Base-by-base conservation (phyloP, 352 stramenopile species). In the Elongisporangium undulatum region DNA sequence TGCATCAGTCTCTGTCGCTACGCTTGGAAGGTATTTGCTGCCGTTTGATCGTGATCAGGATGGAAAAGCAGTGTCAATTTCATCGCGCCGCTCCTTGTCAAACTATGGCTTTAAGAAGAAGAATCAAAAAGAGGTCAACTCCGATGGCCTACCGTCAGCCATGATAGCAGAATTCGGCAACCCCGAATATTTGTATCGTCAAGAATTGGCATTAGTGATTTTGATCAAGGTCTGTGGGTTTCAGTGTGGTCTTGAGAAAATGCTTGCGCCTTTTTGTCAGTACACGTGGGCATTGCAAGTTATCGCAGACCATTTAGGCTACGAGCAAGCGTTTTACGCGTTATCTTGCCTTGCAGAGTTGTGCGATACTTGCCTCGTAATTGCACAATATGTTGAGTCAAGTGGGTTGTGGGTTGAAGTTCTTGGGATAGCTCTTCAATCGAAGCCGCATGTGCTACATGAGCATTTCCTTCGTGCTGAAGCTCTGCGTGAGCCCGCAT, bases 241-340 rank as follows among this genome's bases (percentile, higher is more conserved):
- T 51, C 69, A 88, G 58, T 89, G 64, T 54, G 85, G 75, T 38
- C 62, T 94, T 53, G 84, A 94, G 61, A 74, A 75, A 39, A 87
- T 92, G 69, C 58, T 94, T 23, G 75, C 78, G 53, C 82, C 84
- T 24, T 92, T 91, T 29, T 90, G 78, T 49, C 70, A 84, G 49
- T 94, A 79, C 59, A 90, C 82, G 0, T 94, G 84, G 84, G 88
- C 76, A 55, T 63, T 94, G 39, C 84, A 94, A 68, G 84, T 92
- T 41, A 87, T 94, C 55, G 80, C 84, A 0, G 84, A 94, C 58
- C 84, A 94, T 60, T 68, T 94, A 15, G 74, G 72, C 20, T 94
- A 89, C 26, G 84, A 94, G 23, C 84, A 94, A 66, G 84, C 81
- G 4, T 92, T 77, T 53, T 90, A 89, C 57, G 76, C 84, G 8